phyloP scores from a whole-genome alignment of 305 asterid genomes.

The Solanum aculeatissimum region DNA sequence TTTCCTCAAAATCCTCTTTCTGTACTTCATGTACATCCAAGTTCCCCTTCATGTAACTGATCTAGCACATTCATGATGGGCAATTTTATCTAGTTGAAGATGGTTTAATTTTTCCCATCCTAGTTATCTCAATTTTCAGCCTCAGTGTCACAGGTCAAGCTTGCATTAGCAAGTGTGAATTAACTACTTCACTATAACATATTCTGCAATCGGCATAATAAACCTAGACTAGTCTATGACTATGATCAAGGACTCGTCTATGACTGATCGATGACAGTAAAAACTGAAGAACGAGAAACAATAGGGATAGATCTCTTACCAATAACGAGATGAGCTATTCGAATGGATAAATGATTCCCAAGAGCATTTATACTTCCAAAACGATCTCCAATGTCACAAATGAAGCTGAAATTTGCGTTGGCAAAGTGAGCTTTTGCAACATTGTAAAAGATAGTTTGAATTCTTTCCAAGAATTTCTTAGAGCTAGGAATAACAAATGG shows the following conservation, averaged over 20 bases:
- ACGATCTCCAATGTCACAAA: not conserved
- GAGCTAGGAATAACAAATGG: too few species aligned
- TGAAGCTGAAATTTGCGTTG: not conserved
- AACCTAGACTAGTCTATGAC: not conserved
- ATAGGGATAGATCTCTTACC: not conserved
- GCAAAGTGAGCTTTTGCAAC: not conserved
- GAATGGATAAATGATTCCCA: not conserved
- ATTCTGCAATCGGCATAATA: not conserved
- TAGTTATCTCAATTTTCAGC: not conserved
- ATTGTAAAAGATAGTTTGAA: too few species aligned
- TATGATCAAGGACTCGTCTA: not conserved
- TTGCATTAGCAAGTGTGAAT: not conserved
- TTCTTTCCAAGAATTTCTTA: too few species aligned
- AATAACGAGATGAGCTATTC: not conserved
- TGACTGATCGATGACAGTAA: not conserved
- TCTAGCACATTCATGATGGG: too few species aligned
- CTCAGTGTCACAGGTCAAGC: not conserved
- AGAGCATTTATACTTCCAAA: not conserved
- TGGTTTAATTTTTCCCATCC: too few species aligned
- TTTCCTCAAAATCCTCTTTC: too few species aligned
- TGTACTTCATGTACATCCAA: too few species aligned
- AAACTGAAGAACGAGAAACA: not conserved
- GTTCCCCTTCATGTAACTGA: too few species aligned
- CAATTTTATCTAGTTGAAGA: too few species aligned
- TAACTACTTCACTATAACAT: not conserved